phyloP scores from a whole-genome alignment of 345 rosid genomes.

The Euphorbia tirucalli region DNA sequence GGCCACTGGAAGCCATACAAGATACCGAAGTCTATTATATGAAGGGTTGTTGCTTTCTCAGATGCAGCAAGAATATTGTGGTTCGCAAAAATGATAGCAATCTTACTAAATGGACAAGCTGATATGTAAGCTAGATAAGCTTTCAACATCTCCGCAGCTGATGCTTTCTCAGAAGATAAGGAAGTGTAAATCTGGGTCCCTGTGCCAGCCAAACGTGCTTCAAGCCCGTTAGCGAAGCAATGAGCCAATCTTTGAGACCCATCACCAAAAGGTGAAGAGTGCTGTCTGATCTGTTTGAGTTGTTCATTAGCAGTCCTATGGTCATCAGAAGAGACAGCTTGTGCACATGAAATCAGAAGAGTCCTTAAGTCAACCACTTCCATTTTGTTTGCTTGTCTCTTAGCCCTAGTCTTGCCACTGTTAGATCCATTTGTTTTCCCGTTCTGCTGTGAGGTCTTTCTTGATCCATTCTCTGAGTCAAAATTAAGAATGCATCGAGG shows the following conservation, averaged over 20 bases:
- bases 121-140: conserved; percentile 29
- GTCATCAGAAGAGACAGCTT: conserved; percentile 80
- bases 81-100: conserved; percentile 27
- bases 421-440: conserved; percentile 46
- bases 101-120: conserved; percentile 30
- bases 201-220: conserved; percentile 62
- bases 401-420: conserved; percentile 45
- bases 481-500: conserved; percentile 3
- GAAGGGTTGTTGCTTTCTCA: conserved; percentile 24
- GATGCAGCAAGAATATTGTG: conserved; percentile 16
- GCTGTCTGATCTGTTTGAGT: conserved; percentile 71
- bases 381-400: conserved; percentile 47
- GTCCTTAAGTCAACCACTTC: conserved; percentile 88
- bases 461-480: conserved; percentile 4
- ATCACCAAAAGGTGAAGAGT: conserved; percentile 89
- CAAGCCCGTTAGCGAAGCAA: conserved; percentile 77
- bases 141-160: conserved; percentile 31
- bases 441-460: conserved; percentile 24
- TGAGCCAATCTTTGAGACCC: conserved; percentile 89
- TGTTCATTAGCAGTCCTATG: conserved; percentile 56
- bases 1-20: conserved; percentile 42
- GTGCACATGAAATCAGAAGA: conserved; percentile 72
- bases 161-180: conserved; percentile 12
- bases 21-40: conserved; percentile 30
- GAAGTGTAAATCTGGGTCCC: conserved; percentile 25